Base-by-base conservation (phyloP, 2,329 filamentous ascomycete species). In the Aspergillus fumigatiaffinis region DNA sequence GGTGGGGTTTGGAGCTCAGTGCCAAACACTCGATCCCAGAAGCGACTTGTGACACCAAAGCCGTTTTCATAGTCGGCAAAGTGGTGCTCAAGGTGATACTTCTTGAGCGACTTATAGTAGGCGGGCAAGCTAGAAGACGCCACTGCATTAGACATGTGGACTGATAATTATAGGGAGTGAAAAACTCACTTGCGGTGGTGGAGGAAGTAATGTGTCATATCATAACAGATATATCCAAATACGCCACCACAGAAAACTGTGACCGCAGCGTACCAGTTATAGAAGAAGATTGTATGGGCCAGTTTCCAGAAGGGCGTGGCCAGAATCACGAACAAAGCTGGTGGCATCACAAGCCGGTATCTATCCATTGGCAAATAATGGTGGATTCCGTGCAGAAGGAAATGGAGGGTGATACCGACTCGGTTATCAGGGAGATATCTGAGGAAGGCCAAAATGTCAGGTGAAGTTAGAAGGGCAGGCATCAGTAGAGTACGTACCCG, bases 281-380 rank as follows among this genome's bases (percentile, higher is more conserved):
- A 92, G 73, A 79, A 89, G 74, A 99, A 91, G 54, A 97, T 71
- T 1, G 81, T 66, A 66, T 97, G 93, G 0, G 94, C 91, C 52
- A 99, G 80, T 74, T 91, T 90, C 88, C 91, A 99, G 80, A 97
- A 97, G 0, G 94, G 94, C 0, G 84, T 82, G 5, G 93, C 93
- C 21, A 99, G 86, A 12, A 84, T 82, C 25, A 93, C 61, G 71
- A 99, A 97, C 3, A 99, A 81, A 0, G 91, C 85, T 0, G 94
- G 94, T 1, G 94, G 94, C 94, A 99, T 97, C 63, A 99, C 94
- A 9, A 99, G 87, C 59, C 94, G 88, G 68, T 96, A 93, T 71
- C 88, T 93, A 79, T 99, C 94, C 94, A 99, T 97, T n/a, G 94
- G 94, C 4, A 99, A 84, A 76, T 97, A 99, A 76, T 99, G 94